phyloP scores from a whole-genome alignment of 805 yeast genomes.

The Ogataea ganodermae region DNA sequence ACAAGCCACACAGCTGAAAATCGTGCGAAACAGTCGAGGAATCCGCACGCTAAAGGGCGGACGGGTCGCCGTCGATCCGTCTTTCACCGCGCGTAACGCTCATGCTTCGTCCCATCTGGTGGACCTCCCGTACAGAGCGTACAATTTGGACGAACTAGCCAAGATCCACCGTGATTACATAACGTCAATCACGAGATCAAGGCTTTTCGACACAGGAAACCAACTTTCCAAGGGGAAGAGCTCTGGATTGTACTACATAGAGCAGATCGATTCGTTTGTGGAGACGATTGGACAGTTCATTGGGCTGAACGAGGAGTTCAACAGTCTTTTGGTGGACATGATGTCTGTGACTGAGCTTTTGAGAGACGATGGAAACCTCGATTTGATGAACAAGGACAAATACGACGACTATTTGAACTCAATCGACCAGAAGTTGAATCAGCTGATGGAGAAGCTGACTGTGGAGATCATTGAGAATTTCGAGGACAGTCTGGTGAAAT shows the following conservation, averaged over 20 bases:
- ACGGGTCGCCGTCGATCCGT: constrained; percentile 14
- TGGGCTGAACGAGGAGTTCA: constrained; percentile 39
- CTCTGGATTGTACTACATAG: constrained; percentile 43
- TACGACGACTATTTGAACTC: constrained; percentile 23
- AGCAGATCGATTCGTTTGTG: constrained; percentile 42
- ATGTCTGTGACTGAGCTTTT: constrained; percentile 32
- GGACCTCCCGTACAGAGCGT: constrained; percentile 28
- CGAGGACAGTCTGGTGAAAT: constrained; percentile 41
- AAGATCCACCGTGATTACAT: constrained; percentile 37
- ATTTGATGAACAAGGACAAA: constrained; percentile 27
- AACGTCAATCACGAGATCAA: constrained; percentile 38
- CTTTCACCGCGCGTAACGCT: constrained; percentile 1
- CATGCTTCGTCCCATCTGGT: neutral
- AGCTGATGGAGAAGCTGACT: constrained; percentile 43
- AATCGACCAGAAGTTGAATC: constrained; percentile 34
- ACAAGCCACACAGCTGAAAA: constrained; percentile 15
- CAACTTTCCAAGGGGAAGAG: constrained; percentile 35
- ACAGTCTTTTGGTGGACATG: constrained; percentile 37
- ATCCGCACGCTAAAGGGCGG: constrained; percentile 20
- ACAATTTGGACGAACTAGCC: constrained; percentile 53
- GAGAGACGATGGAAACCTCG: constrained; percentile 22
- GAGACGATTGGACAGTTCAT: constrained; percentile 42
- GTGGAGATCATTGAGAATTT: constrained; percentile 44
- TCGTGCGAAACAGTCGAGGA: constrained; percentile 17
- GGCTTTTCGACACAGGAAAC: constrained; percentile 34